These are phyloP conservation scores for Ophiocordyceps camponoti-leonardi DNA, from an alignment of 2,329 filamentous ascomycete genomes.

Conservation along the genomic window DNA sequence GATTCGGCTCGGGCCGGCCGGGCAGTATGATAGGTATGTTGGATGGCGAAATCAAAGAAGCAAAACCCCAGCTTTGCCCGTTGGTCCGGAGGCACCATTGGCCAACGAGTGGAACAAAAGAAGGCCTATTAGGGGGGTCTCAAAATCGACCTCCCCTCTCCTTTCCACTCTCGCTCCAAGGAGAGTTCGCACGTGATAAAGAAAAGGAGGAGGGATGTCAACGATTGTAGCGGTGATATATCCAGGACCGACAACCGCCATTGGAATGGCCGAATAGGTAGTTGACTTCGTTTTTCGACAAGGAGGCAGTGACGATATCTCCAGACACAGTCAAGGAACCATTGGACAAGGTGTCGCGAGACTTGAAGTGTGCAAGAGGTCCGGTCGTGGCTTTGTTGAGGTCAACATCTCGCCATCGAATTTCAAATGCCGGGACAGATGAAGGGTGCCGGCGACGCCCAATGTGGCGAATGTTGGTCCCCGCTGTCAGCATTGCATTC, in stretches of 20 bases:
- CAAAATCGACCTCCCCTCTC: too few relatives aligned
- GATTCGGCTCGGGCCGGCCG: too few relatives aligned
- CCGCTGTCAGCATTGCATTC: conserved; percentile 6
- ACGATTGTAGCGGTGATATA: background rate
- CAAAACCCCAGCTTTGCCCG: too few relatives aligned
- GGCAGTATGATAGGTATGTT: too few relatives aligned
- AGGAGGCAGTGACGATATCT: background rate
- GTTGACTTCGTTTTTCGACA: background rate
- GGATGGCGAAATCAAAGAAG: too few relatives aligned
- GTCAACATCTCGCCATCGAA: conserved; percentile 10
- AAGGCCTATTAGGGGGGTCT: too few relatives aligned
- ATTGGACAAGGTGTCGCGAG: background rate
- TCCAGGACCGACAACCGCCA: background rate
- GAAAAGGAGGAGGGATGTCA: too few relatives aligned
- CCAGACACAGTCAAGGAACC: background rate
- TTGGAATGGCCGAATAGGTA: background rate
- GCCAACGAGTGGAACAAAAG: too few relatives aligned
- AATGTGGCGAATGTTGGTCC: conserved; percentile 8
- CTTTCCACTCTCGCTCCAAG: too few relatives aligned
- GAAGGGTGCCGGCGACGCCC: conserved; percentile 6
- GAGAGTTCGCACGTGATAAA: too few relatives aligned
- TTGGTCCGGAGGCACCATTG: too few relatives aligned
- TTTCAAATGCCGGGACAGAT: conserved; percentile 13
- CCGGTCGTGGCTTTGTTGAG: conserved; percentile 1
- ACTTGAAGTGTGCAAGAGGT: background rate